Evolutionary conservation across 768 basidiomycete species (phyloP), one percentile per base, ranked within the genome.

Genomic region (Artomyces pyxidatus): DNA sequence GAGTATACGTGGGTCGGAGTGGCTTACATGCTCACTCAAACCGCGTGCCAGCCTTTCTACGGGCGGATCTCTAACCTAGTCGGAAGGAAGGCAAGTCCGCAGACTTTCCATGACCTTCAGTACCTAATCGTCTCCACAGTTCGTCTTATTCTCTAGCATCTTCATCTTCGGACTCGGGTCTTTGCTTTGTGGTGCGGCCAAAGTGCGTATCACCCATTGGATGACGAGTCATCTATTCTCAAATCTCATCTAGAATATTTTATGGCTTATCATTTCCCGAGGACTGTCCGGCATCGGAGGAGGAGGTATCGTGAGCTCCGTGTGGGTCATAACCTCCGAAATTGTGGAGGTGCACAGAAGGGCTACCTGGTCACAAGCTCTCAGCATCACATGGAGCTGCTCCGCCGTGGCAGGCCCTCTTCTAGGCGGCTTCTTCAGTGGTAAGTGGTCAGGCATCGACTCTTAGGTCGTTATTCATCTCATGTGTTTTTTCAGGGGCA

Each of bases 1-100:
- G 80, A 89, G 59, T 92, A 90, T 60, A 86, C 83, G 21, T 92
- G 89, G 89, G 85, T 92, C 43, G 85, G 81, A 16, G 83, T 88
- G 27, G 75, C 85, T 14, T 92, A 92, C 59, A 78, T 91, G 76
- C 75, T 91, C 49, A 88, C 88, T 1, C 88, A 91, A 59, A 91
- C 88, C 1, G 86, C 85, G 23, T 83, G 82, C 53, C 88, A 92
- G 59, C 88, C 88, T 26, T 66, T 92, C 22, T 91, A 89, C 59
- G 88, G 85, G 46, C 78, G 77, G 58, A 65, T 91, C 35, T 88
- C 88, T 46, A 87, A 90, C 65, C 73, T 90, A 37, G 67, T 84
- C 46, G 89, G 89, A 26, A 75, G 88, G 41, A 89, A 84, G 76
- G 89, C 88, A 37, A 26, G 70, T 53, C 19, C 28, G 38, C 53